Evolutionary conservation across 2,329 filamentous ascomycete genomes (phyloP).

Genomic region (Beauveria asiatica): DNA sequence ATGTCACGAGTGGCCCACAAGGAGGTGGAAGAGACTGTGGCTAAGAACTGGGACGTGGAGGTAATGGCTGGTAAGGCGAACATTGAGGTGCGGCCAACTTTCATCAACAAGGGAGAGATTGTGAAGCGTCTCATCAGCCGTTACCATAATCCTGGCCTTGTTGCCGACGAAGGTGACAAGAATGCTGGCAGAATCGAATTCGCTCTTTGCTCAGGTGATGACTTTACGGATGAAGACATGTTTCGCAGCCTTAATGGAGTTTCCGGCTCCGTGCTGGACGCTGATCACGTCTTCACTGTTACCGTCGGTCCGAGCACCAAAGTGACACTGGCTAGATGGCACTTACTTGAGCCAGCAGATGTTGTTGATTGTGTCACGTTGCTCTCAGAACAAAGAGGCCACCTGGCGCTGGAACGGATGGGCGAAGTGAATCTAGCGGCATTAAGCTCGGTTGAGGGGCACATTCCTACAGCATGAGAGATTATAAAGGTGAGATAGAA

Average conservation of each 20-base stretch:
- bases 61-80: slow-evolving; percentile 98
- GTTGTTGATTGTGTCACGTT: slow-evolving; percentile 64
- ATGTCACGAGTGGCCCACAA: slow-evolving; percentile 75
- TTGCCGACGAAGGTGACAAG: slow-evolving; percentile 35
- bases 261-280: slow-evolving; percentile 42
- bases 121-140: slow-evolving; percentile 71
- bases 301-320: slow-evolving; percentile 89
- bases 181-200: slow-evolving; percentile 61
- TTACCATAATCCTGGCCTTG: slow-evolving; percentile 49
- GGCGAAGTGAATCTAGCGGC: slow-evolving; percentile 49
- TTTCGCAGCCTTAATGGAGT: slow-evolving; percentile 70
- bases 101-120: slow-evolving; percentile 98
- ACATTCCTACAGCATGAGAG: slow-evolving; percentile 29
- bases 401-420: slow-evolving; percentile 27
- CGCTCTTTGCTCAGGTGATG: slow-evolving; percentile 84
- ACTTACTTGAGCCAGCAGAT: slow-evolving; percentile 79
- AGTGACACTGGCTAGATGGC: slow-evolving; percentile 83
- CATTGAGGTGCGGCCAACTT: slow-evolving; percentile 89
- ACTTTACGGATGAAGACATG: slow-evolving; percentile 96
- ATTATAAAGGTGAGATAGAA: not conserved
- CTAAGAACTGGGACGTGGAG: slow-evolving; percentile 78
- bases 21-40: slow-evolving; percentile 69
- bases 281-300: slow-evolving; percentile 73
- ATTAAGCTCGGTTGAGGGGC: slow-evolving; percentile 44
- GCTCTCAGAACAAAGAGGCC: slow-evolving; percentile 39